phyloP scores from a whole-genome alignment of 164 flowering plant species.

The Annona cherimola region DNA sequence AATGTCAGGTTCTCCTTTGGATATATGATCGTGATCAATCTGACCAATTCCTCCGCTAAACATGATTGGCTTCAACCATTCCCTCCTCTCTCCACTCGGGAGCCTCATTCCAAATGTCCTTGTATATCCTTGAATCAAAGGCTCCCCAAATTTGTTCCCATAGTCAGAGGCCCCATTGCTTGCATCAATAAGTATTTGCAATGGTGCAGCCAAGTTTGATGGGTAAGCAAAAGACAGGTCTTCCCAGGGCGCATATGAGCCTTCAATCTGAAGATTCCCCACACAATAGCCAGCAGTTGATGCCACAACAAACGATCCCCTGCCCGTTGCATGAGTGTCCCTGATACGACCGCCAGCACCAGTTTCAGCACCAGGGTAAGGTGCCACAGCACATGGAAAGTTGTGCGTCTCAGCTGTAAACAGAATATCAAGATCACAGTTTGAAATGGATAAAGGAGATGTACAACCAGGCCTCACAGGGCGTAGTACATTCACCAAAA shows the following conservation, averaged over 20 bases:
- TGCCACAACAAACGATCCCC: conserved; percentile 86
- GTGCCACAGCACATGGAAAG: conserved; percentile 98
- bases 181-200: conserved; percentile 85
- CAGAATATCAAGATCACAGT: conserved; percentile 65
- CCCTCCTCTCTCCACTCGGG: conserved; percentile 82
- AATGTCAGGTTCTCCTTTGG: conserved; percentile 85
- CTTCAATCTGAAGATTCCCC: conserved; percentile 85
- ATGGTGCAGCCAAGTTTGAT: conserved; percentile 74
- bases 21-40: conserved; percentile 77
- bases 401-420: conserved; percentile 98
- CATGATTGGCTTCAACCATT: conserved; percentile 97
- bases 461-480: conserved; percentile 64
- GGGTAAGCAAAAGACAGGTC: conserved; percentile 76
- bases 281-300: conserved; percentile 95
- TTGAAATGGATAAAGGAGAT: conserved; percentile 37
- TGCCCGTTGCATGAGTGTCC: conserved; percentile 96
- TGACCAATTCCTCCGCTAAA: conserved; percentile 95
- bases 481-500: conserved; percentile 51
- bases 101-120: conserved; percentile 95
- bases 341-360: conserved; percentile 97
- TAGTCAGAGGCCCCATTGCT: conserved; percentile 98
- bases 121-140: conserved; percentile 87
- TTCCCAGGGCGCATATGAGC: conserved; percentile 93
- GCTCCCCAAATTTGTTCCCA: conserved; percentile 97
- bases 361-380: conserved; percentile 96